phyloP scores from a whole-genome alignment of 495 filamentous ascomycete species.

The Penicillium bovifimosum region DNA sequence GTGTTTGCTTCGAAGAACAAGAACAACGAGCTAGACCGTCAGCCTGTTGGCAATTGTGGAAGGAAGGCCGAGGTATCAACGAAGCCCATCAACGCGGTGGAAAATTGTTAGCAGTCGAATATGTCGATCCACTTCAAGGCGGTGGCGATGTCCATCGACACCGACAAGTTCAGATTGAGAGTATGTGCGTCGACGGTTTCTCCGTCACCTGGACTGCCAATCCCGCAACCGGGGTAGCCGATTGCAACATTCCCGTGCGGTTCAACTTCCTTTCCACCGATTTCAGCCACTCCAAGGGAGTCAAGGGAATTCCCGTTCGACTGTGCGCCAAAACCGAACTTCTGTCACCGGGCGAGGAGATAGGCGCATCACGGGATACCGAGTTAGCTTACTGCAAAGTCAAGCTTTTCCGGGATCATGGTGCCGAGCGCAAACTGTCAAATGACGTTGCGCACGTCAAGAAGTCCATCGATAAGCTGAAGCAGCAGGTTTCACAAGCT shows the following conservation, averaged over 20 bases:
- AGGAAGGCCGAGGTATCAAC: conserved; percentile 81
- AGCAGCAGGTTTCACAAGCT: conserved; percentile 81
- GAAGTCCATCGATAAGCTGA: conserved; percentile 90
- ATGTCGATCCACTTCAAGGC: conserved; percentile 70
- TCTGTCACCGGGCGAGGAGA: conserved; percentile 38
- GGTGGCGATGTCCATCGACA: conserved; percentile 63
- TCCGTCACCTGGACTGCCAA: conserved; percentile 80
- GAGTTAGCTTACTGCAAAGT: conserved; percentile 94
- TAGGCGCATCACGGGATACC: conserved; percentile 37
- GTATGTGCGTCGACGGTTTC: conserved; percentile 85
- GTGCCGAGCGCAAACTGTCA: conserved; percentile 88
- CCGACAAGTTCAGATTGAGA: conserved; percentile 73
- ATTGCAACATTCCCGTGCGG: conserved; percentile 79
- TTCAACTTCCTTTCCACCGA: conserved; percentile 99
- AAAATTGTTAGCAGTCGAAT: conserved; percentile 87
- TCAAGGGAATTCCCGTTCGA: conserved; percentile 90
- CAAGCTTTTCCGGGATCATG: conserved; percentile 94
- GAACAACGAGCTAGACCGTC: conserved; percentile 77
- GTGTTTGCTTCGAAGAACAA: conserved; percentile 92
- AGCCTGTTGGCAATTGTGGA: conserved; percentile 93
- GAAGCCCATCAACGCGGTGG: conserved; percentile 86
- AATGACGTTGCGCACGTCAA: conserved; percentile 92
- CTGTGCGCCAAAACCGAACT: conserved; percentile 85
- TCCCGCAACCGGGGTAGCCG: conserved; percentile 48
- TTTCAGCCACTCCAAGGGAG: conserved; percentile 96